Evolutionary conservation across 176 grass and related monocot genomes (phyloP).

Genomic region (Aegilops bicornis): DNA sequence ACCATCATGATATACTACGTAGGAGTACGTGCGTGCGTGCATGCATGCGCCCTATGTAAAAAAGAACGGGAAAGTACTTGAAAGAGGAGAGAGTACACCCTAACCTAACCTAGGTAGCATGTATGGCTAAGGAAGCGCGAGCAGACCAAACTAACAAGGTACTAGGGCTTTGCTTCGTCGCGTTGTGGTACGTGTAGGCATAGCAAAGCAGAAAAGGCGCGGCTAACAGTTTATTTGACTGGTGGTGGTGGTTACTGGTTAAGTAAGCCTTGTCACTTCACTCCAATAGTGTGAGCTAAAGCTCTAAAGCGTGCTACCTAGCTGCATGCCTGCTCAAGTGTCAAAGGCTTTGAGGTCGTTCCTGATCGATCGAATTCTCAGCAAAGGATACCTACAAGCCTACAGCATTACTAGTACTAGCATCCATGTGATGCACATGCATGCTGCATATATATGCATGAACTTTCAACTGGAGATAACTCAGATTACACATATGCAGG

Average conservation of each 20-base stretch:
- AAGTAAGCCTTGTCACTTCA: background rate
- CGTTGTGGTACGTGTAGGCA: background rate
- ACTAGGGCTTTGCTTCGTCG: background rate
- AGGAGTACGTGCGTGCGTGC: background rate
- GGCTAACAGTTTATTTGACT: constrained; percentile 12
- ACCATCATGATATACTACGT: background rate
- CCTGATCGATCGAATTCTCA: background rate
- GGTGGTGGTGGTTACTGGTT: constrained; percentile 2
- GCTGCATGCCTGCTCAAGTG: background rate
- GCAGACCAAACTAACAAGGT: background rate
- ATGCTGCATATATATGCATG: background rate
- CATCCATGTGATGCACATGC: constrained; percentile 1
- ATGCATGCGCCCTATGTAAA: background rate
- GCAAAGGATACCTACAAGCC: background rate
- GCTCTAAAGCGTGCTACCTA: background rate
- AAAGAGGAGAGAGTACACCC: background rate
- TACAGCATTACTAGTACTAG: background rate
- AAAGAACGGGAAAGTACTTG: background rate
- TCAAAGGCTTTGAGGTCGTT: background rate
- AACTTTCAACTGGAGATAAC: background rate
- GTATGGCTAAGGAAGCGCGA: background rate
- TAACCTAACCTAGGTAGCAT: background rate
- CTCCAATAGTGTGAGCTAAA: background rate
- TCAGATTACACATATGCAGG: background rate
- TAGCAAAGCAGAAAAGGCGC: background rate